These are phyloP conservation scores for Cercophora newfieldiana DNA, from an alignment of 495 filamentous ascomycete species.

Conservation along the genomic window DNA sequence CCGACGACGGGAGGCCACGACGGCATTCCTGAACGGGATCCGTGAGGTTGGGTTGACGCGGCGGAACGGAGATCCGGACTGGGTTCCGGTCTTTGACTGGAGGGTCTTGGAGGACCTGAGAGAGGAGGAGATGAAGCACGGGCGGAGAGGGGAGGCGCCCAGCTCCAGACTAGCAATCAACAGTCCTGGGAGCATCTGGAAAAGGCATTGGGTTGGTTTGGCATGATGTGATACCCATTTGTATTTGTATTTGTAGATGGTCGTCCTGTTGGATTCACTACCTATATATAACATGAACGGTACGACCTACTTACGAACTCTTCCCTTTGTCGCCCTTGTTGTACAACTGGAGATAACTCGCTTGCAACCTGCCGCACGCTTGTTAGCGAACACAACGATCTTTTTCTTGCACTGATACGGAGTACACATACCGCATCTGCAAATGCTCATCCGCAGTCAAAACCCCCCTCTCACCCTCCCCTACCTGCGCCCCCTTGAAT, in stretches of 20 bases:
- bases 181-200: constrained; percentile 20
- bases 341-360: constrained; percentile 65
- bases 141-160: constrained; percentile 8
- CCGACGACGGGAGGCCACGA: constrained; percentile 38
- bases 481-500: constrained; percentile 32
- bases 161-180: constrained; percentile 13
- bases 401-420: neutral
- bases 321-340: constrained; percentile 24
- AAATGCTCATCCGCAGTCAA: constrained; percentile 87
- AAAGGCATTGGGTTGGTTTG: constrained; percentile 29
- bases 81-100: constrained; percentile 53
- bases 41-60: constrained; percentile 35
- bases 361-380: constrained; percentile 52
- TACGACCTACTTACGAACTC: too few species aligned
- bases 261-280: too few species aligned
- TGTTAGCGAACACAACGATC: neutral
- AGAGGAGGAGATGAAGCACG: constrained; percentile 35
- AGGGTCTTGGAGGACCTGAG: constrained; percentile 45
- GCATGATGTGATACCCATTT: too few species aligned
- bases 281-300: too few species aligned
- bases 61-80: constrained; percentile 37
- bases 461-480: constrained; percentile 53
- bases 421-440: constrained; percentile 46
- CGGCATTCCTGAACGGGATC: constrained; percentile 39
- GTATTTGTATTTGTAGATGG: too few species aligned